Evolutionary conservation across 441 rosid genomes (phyloP).

Genomic region (Kokia cookei): DNA sequence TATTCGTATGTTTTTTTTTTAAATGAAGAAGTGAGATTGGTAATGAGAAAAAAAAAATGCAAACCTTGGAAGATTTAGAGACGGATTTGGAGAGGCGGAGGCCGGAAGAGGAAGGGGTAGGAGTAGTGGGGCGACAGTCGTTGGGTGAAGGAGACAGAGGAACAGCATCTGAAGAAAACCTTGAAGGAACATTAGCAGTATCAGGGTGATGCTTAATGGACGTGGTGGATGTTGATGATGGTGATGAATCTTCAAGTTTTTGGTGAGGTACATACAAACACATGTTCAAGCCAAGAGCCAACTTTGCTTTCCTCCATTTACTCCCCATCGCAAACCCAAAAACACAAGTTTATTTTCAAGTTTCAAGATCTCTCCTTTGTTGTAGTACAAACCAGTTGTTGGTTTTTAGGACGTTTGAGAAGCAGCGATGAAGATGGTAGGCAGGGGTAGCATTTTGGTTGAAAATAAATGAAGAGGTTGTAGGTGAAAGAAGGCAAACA

Average conservation of each 20-base stretch:
- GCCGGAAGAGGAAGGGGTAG: constrained; percentile 65
- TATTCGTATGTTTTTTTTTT: not conserved
- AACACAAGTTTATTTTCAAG: not conserved
- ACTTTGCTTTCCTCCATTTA: constrained; percentile 89
- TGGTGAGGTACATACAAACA: constrained; percentile 72
- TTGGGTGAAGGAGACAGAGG: constrained; percentile 18
- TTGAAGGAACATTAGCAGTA: constrained; percentile 14
- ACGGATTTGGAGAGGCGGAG: constrained; percentile 47
- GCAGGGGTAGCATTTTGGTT: constrained; percentile 4
- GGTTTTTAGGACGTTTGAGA: not conserved
- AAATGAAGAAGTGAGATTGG: not conserved
- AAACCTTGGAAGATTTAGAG: constrained; percentile 56
- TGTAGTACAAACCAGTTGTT: not conserved
- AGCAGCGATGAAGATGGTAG: not conserved
- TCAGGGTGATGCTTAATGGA: not conserved
- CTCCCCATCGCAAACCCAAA: constrained; percentile 43
- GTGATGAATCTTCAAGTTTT: constrained; percentile 43
- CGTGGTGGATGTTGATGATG: not conserved
- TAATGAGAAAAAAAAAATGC: not conserved
- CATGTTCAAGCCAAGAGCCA: constrained; percentile 74
- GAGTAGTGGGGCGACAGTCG: constrained; percentile 24
- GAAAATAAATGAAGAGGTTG: not conserved
- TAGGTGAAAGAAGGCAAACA: not conserved
- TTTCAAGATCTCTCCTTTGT: not conserved
- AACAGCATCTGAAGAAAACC: constrained; percentile 49